Conservation (phyloP, 257 asterid genomes). For the Oldenlandia corymbosa region DNA sequence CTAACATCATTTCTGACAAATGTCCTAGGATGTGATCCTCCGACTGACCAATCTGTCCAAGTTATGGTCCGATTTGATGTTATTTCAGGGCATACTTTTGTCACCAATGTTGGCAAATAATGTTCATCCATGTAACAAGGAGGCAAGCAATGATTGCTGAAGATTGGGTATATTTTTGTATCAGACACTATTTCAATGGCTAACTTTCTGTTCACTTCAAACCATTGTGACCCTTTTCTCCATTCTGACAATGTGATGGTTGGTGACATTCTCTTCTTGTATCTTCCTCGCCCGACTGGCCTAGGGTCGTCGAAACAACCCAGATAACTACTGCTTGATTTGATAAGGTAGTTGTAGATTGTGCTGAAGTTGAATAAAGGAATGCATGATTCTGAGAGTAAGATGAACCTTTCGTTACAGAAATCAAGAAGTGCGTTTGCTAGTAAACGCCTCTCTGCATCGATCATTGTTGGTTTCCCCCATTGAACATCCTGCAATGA, state of each 20-base stretch:
- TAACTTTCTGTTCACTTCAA: slow-evolving; percentile 45
- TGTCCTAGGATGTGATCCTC: slow-evolving; percentile 57
- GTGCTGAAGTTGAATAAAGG: slow-evolving; percentile 65
- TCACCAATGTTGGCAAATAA: slow-evolving; percentile 66
- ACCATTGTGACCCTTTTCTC: slow-evolving; percentile 86
- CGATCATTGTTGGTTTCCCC: slow-evolving; percentile 68
- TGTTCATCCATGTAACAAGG: slow-evolving; percentile 92
- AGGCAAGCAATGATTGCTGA: slow-evolving; percentile 54
- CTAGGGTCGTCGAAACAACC: slow-evolving; percentile 56
- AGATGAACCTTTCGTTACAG: slow-evolving; percentile 58
- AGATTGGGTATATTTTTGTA: slow-evolving; percentile 41
- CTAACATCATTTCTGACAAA: slow-evolving; percentile 38
- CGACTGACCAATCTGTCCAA: slow-evolving; percentile 73
- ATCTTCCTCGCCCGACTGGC: slow-evolving; percentile 57
- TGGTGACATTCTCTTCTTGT: slow-evolving; percentile 64
- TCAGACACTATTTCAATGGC: slow-evolving; percentile 55
- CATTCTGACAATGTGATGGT: slow-evolving; percentile 37
- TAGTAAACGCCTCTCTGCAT: slow-evolving; percentile 65
- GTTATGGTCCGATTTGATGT: slow-evolving; percentile 55
- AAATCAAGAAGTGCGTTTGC: slow-evolving; percentile 72
- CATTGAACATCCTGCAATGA: slow-evolving; percentile 50
- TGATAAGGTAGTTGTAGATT: slow-evolving; percentile 47
- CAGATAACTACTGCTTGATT: slow-evolving; percentile 51
- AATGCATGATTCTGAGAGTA: slow-evolving; percentile 73
- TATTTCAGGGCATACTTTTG: slow-evolving; percentile 40